Evolutionary conservation across 192 early-diverging fungal genomes (phyloP).

Genomic region (Gonapodya sp.): DNA sequence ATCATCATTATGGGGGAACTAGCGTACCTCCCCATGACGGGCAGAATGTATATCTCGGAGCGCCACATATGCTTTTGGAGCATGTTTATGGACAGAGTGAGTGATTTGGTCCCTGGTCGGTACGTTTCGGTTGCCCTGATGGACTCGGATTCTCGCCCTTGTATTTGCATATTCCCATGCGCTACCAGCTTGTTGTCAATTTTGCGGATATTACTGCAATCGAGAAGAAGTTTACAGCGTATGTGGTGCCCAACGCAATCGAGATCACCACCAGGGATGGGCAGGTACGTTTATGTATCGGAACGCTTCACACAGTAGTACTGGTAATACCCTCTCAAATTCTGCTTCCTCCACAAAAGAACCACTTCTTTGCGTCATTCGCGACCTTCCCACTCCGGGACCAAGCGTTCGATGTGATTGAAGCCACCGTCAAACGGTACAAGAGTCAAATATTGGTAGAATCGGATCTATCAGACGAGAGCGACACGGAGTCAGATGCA

Average conservation of each 20-base stretch:
- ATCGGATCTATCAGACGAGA: background rate
- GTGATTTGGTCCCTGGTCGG: background rate
- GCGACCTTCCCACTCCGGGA: background rate
- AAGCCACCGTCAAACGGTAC: background rate
- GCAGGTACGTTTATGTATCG: background rate
- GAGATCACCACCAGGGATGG: background rate
- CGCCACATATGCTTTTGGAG: background rate
- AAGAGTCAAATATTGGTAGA: background rate
- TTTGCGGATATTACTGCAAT: background rate
- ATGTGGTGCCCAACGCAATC: background rate
- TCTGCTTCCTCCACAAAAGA: background rate
- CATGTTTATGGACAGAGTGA: background rate
- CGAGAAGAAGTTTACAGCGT: background rate
- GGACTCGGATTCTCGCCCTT: background rate
- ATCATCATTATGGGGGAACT: too few relatives aligned
- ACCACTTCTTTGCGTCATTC: background rate
- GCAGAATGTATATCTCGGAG: background rate
- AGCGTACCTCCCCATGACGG: background rate
- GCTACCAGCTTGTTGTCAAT: background rate
- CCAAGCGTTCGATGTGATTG: constrained; percentile 1
- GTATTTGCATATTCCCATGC: too few relatives aligned
- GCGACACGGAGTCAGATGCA: background rate
- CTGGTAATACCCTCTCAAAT: too few relatives aligned
- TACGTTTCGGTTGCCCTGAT: too few relatives aligned
- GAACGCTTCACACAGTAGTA: background rate